Conservation (phyloP, 169 alveolate genomes). For the Cardiosporidium cionae region DNA sequence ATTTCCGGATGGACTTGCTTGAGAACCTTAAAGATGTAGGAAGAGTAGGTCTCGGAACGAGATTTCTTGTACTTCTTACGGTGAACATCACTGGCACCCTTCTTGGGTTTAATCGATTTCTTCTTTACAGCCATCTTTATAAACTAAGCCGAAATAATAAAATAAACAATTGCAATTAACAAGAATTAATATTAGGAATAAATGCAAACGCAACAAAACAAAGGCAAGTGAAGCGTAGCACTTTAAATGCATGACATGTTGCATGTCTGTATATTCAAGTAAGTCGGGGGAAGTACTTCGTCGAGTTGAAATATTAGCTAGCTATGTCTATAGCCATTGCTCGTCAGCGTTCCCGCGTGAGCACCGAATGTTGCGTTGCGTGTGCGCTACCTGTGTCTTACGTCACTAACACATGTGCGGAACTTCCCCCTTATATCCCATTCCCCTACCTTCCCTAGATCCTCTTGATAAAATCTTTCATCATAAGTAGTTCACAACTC, state of each 20-base stretch:
- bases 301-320: neutral
- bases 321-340: neutral
- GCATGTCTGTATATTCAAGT: neutral
- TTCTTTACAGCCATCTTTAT: conserved; percentile 9
- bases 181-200: neutral
- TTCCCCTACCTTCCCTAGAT: neutral
- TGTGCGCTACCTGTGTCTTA: neutral
- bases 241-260: neutral
- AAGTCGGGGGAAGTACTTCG: neutral
- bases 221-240: neutral
- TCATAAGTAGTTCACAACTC: neutral
- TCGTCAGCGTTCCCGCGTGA: too few relatives aligned
- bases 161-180: neutral
- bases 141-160: neutral
- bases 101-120: conserved; percentile 14
- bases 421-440: neutral
- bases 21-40: conserved; percentile 93
- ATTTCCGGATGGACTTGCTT: conserved; percentile 95
- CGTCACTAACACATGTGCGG: too few relatives aligned
- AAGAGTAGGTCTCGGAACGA: conserved; percentile 32
- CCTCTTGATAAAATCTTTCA: neutral
- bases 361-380: neutral
- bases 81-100: conserved; percentile 4
- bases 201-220: neutral
- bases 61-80: conserved; percentile 27